Conservation (phyloP, 371 early-diverging fungal genomes). For the Umbelopsis sp. region DNA sequence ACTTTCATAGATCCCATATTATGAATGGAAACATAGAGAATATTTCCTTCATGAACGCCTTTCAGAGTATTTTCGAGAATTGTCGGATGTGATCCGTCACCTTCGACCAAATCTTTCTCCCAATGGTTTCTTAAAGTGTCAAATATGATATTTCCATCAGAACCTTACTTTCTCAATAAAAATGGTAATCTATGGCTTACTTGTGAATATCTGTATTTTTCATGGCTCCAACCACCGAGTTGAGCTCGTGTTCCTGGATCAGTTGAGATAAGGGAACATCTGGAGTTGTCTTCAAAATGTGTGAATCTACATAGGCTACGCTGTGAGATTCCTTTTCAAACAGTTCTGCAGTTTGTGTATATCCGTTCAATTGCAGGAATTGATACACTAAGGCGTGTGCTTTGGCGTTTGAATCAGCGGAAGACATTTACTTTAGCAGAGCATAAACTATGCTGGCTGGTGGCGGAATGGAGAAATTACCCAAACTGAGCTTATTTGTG, state of each 20-base stretch:
- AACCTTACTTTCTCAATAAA: no score
- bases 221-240: slow-evolving; percentile 15
- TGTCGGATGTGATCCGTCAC: slow-evolving; percentile 37
- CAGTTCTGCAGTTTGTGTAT: slow-evolving; percentile 44
- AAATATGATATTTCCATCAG: no score
- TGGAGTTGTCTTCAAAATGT: slow-evolving; percentile 22
- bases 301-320: slow-evolving; percentile 32
- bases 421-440: background rate
- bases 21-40: slow-evolving; percentile 49
- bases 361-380: slow-evolving; percentile 53
- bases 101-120: slow-evolving; percentile 27
- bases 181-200: slow-evolving; percentile 11
- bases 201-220: slow-evolving; percentile 26
- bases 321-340: slow-evolving; percentile 52
- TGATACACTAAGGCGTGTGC: slow-evolving; percentile 10
- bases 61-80: slow-evolving; percentile 26
- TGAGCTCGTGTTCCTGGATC: slow-evolving; percentile 30
- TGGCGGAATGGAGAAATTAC: background rate
- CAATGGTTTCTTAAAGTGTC: slow-evolving; percentile 16
- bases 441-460: background rate
- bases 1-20: slow-evolving; percentile 39
- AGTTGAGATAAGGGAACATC: slow-evolving; percentile 41
- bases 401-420: background rate
- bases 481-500: background rate
- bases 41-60: slow-evolving; percentile 55